Evolutionary conservation across 495 filamentous ascomycete genomes (phyloP).

Genomic region (Neurospora terricola): DNA sequence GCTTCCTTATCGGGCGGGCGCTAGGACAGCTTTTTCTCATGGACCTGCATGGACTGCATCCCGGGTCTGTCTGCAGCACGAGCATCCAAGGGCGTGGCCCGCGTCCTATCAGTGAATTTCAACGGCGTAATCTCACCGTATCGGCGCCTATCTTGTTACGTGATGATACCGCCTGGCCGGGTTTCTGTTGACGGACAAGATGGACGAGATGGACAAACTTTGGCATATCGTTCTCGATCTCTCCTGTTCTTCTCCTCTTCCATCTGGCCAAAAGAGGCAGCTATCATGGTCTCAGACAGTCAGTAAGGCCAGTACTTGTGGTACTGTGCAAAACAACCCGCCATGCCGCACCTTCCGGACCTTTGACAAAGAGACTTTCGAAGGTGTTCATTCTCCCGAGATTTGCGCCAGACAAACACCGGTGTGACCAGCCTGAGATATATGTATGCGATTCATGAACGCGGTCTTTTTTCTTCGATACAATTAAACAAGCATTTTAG

Average conservation of each 20-base stretch:
- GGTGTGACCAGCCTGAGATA: neutral
- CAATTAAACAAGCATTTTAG: neutral
- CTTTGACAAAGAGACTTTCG: neutral
- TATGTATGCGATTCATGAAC: neutral
- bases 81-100: neutral
- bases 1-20: neutral
- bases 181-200: neutral
- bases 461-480: neutral
- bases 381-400: neutral
- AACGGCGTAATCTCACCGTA: neutral
- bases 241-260: neutral
- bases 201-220: neutral
- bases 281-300: neutral
- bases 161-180: neutral
- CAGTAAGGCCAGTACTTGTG: neutral
- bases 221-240: neutral
- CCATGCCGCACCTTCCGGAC: neutral
- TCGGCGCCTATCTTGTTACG: neutral
- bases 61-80: neutral
- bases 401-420: neutral
- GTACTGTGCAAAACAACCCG: neutral
- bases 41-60: neutral
- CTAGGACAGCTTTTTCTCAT: neutral
- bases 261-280: neutral
- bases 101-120: neutral